These are phyloP conservation scores for Cyberlindnera xylosilytica DNA, from an alignment of 805 yeast species.

Conservation along the genomic window DNA sequence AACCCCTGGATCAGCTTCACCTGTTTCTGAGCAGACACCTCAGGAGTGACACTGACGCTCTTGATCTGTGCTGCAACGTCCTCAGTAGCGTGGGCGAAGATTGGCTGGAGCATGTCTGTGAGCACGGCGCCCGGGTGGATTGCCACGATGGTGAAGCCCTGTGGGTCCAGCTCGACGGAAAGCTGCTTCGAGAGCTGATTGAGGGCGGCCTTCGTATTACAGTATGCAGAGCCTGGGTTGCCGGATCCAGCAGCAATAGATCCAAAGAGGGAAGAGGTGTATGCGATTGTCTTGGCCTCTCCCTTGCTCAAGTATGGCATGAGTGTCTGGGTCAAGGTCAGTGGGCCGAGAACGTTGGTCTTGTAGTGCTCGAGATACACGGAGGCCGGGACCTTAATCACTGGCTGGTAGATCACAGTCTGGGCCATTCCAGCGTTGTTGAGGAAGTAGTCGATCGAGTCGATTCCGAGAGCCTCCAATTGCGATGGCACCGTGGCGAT, in stretches of 20 bases:
- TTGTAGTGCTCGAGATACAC: slow-evolving; percentile 1
- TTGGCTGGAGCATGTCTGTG: background rate
- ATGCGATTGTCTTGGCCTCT: slow-evolving; percentile 25
- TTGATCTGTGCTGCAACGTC: no score
- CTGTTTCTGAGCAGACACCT: no score
- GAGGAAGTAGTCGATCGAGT: slow-evolving; percentile 12
- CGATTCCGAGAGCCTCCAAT: slow-evolving; percentile 6
- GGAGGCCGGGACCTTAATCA: background rate
- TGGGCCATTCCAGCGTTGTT: slow-evolving; percentile 12
- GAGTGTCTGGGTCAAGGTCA: slow-evolving; percentile 1
- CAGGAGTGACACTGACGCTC: no score
- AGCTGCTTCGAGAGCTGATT: slow-evolving; percentile 23
- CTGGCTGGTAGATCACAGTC: background rate
- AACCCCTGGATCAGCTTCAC: no score
- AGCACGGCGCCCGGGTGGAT: background rate
- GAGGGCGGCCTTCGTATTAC: slow-evolving; percentile 36
- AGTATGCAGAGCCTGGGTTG: slow-evolving; percentile 29
- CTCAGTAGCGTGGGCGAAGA: no score
- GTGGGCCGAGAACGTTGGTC: slow-evolving; percentile 13
- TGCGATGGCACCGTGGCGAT: slow-evolving; percentile 6
- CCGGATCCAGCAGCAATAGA: slow-evolving; percentile 15
- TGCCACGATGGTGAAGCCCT: background rate
- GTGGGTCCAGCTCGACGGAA: background rate
- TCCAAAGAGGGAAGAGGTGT: slow-evolving; percentile 29
- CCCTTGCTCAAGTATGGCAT: slow-evolving; percentile 17